A percentile compares a stretch with the other conserved stretches of the same genome.
These are phyloP conservation scores for Zygosaccharomyces gambellarensis DNA, from an alignment of 805 yeast genomes.

Conservation along the genomic window DNA sequence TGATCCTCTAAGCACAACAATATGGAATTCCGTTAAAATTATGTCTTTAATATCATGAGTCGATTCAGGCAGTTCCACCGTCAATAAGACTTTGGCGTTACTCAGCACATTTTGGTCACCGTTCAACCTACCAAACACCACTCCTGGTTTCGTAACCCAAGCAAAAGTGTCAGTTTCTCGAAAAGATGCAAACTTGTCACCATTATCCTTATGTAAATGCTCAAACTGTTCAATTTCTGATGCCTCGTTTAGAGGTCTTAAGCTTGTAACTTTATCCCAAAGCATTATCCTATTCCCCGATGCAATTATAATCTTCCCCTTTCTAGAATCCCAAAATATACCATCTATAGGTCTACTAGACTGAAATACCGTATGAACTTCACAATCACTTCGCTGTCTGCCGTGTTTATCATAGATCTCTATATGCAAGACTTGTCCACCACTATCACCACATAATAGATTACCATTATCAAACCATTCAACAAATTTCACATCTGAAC, in stretches of 20 bases:
- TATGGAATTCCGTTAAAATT: slow-evolving; percentile 50
- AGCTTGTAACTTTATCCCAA: slow-evolving; percentile 16
- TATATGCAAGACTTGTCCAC: slow-evolving; percentile 22
- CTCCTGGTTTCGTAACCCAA: slow-evolving; percentile 46
- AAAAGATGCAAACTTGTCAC: slow-evolving; percentile 32
- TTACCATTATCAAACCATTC: slow-evolving; percentile 19
- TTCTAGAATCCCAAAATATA: slow-evolving; percentile 12
- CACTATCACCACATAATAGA: slow-evolving; percentile 23
- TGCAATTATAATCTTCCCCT: slow-evolving; percentile 18
- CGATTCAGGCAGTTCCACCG: slow-evolving; percentile 38
- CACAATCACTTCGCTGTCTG: slow-evolving; percentile 7
- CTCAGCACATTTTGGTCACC: slow-evolving; percentile 27
- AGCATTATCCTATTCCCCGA: slow-evolving; percentile 20
- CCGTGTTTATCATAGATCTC: slow-evolving; percentile 10
- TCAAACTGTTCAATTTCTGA: slow-evolving; percentile 38
- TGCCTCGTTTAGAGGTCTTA: slow-evolving; percentile 27
- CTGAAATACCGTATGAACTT: slow-evolving; percentile 12
- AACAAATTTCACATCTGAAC: slow-evolving; percentile 21
- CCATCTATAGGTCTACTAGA: slow-evolving; percentile 26
- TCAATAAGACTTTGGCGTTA: slow-evolving; percentile 38
- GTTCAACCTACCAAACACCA: slow-evolving; percentile 39
- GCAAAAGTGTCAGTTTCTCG: slow-evolving; percentile 34
- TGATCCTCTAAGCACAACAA: slow-evolving; percentile 43
- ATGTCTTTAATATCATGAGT: slow-evolving; percentile 37
- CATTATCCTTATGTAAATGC: slow-evolving; percentile 31